These are phyloP conservation scores for Solanum acaule DNA, from an alignment of 257 asterid species.

Conservation along the genomic window DNA sequence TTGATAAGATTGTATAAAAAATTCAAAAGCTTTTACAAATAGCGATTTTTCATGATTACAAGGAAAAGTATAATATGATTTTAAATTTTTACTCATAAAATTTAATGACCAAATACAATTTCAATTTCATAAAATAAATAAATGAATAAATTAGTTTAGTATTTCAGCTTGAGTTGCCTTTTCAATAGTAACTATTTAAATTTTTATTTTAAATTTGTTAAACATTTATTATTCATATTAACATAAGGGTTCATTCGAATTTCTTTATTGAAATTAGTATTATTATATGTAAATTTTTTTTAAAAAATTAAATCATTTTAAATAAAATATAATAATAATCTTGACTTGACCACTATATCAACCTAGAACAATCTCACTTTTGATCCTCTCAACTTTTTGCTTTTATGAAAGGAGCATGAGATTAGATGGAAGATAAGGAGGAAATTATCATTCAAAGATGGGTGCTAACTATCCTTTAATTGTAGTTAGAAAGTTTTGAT, in stretches of 20 bases:
- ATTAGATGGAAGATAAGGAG: no score
- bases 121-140: no score
- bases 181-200: background rate
- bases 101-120: no score
- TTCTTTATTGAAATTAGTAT: no score
- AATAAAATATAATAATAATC: no score
- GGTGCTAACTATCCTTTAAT: background rate
- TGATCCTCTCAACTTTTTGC: background rate
- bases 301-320: background rate
- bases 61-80: no score
- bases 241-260: no score
- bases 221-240: background rate
- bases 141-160: background rate
- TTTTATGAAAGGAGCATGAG: background rate
- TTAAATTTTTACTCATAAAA: no score
- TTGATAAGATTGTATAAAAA: no score
- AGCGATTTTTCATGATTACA: background rate
- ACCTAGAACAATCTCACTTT: background rate
- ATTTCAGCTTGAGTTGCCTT: background rate
- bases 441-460: background rate
- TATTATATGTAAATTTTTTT: no score
- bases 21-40: no score
- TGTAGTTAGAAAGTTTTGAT: background rate
- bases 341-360: background rate
- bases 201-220: no score